These are phyloP conservation scores for Yamadazyma friedrichii DNA, from an alignment of 1,139 yeast species.

Conservation along the genomic window DNA sequence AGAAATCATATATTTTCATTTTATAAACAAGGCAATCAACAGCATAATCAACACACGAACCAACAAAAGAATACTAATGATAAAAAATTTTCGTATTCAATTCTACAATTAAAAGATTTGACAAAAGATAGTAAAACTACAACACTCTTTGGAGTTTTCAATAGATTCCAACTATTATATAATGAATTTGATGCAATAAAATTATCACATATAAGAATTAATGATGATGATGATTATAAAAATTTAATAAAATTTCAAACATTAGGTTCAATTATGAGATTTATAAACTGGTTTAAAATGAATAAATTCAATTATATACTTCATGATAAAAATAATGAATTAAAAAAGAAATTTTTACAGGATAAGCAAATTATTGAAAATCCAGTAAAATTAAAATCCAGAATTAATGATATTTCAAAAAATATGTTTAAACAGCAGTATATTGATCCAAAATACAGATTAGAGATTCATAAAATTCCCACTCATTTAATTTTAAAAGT, in stretches of 20 bases:
- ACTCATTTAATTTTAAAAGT: constrained; percentile 17
- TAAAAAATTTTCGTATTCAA: constrained; percentile 2
- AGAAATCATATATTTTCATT: constrained; percentile 3
- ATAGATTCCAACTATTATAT: constrained; percentile 4
- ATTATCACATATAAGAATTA: background rate
- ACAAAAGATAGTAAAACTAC: background rate
- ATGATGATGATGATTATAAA: background rate
- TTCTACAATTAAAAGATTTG: constrained; percentile 1
- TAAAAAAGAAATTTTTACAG: constrained; percentile 3
- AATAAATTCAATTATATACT: constrained; percentile 21
- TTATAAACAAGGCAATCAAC: constrained; percentile 3
- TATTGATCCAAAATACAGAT: constrained; percentile 12
- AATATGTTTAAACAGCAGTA: constrained; percentile 5
- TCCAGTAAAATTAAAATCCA: background rate
- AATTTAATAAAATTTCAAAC: background rate
- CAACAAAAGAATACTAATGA: background rate
- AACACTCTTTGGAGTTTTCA: constrained; percentile 4
- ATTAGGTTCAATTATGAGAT: constrained; percentile 4
- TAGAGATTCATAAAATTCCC: constrained; percentile 10
- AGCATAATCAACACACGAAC: background rate
- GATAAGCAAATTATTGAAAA: background rate
- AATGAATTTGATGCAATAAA: constrained; percentile 2
- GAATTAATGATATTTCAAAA: background rate
- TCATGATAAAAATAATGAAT: constrained; percentile 9
- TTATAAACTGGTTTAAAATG: constrained; percentile 22